A percentile compares a stretch with the other conserved stretches of the same genome.
Evolutionary conservation across 169 alveolate species (phyloP).

Genomic region (Eimeria nieschulzi): DNA sequence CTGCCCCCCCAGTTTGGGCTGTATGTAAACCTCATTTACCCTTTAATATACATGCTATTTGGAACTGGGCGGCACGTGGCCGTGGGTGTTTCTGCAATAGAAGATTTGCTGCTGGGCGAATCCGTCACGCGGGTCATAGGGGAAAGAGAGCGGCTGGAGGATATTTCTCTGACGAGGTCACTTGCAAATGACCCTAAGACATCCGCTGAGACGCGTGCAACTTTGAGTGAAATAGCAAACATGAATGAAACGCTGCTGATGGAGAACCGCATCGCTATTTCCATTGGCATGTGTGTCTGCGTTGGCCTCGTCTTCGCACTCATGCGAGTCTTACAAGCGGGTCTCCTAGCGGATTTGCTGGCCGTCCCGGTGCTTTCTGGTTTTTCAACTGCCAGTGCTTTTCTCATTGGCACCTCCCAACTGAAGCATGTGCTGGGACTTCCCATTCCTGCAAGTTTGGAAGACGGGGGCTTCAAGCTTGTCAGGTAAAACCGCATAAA

Average conservation of each 20-base stretch:
- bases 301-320: constrained; percentile 58
- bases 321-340: constrained; percentile 66
- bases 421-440: constrained; percentile 66
- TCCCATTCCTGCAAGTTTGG: constrained; percentile 53
- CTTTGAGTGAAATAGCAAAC: constrained; percentile 15
- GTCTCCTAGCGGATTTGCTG: constrained; percentile 72
- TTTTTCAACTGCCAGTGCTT: constrained; percentile 76
- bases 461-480: constrained; percentile 71
- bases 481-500: neutral
- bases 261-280: constrained; percentile 28
- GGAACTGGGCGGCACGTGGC: constrained; percentile 73
- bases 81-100: constrained; percentile 76
- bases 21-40: constrained; percentile 66
- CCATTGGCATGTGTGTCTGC: constrained; percentile 67
- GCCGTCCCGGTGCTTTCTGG: constrained; percentile 78
- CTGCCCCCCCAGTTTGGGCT: constrained; percentile 76
- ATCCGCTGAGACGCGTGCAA: constrained; percentile 28
- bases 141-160: constrained; percentile 52
- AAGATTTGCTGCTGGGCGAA: constrained; percentile 72
- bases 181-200: constrained; percentile 39
- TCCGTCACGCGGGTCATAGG: constrained; percentile 71
- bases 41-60: constrained; percentile 69
- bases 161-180: constrained; percentile 8
- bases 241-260: constrained; percentile 22
- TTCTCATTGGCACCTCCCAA: constrained; percentile 76